Evolutionary conservation across 2,329 filamentous ascomycete genomes (phyloP), one percentile per base, ranked within the genome.

Genomic region (Phialophora verrucosa): DNA sequence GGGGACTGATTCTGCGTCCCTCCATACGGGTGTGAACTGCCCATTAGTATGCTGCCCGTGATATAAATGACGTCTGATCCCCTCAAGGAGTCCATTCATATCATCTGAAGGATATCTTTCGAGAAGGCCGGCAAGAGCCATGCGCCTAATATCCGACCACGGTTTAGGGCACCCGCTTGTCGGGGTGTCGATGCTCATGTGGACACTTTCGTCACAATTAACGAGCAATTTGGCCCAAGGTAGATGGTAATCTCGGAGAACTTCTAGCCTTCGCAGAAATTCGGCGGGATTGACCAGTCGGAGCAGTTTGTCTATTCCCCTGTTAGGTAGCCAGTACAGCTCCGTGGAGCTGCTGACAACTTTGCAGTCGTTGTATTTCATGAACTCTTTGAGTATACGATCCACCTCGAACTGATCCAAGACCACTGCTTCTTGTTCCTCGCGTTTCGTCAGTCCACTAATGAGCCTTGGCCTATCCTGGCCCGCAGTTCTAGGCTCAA

Each of bases 101-200:
- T 51, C 47, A 5, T 61, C 49, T 12, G 6, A 3, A 10, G 29
- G 27, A 29, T 38, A 51, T 25, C 32, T 17, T 42, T 25, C 23
- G 14, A 61, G 49, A 3, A 54, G 47, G 11, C 59, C 59, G 1
- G 32, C 59, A 17, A 61, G 35, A 12, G 49, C 59, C 29, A 61
- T 12, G 8, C 49, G 47, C 31, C 35, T 54, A 29, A 54, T 38
- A 20, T 50, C 31, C 29, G 31, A n/a, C 59, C 59, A 61, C 23
- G 31, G 61, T 17, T 42, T 31, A 7, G 42, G 57, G 17, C 38
- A 44, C 5, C 38, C 38, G 17, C 38, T 44, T 7, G 38, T 44
- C 38, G 38, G 38, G 7, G 17, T 44, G 17, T 44, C 38, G 17
- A 44, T 44, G 17, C 38, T 44, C 38, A 3, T n/a, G 17, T n/a